Conservation (phyloP, 768 basidiomycete genomes). For the Russula virescens region DNA sequence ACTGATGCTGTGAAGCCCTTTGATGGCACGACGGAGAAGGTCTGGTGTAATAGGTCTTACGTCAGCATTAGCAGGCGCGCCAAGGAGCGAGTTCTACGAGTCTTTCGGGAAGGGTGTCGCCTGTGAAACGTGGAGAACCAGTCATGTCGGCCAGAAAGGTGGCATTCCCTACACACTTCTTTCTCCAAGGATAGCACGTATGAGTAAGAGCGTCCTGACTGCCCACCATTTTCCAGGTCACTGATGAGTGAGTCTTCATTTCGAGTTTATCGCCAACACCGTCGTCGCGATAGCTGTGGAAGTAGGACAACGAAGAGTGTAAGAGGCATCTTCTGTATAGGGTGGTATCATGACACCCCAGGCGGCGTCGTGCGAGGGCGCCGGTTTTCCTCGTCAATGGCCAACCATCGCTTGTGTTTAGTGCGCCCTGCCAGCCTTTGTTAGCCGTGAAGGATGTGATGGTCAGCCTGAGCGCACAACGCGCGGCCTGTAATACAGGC, state of each 20-base stretch:
- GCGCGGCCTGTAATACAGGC: no score
- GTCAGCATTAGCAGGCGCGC: slow-evolving; percentile 44
- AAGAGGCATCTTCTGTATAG: no score
- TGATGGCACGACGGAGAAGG: slow-evolving; percentile 54
- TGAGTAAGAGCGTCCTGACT: slow-evolving; percentile 82
- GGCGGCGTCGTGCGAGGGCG: no score
- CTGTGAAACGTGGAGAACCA: slow-evolving; percentile 37
- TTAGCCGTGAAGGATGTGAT: no score
- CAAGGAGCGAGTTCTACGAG: slow-evolving; percentile 79
- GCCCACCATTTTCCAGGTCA: slow-evolving; percentile 88
- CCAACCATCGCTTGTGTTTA: no score
- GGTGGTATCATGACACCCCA: no score
- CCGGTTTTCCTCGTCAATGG: no score
- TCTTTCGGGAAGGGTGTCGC: slow-evolving; percentile 88
- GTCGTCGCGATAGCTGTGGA: slow-evolving; percentile 42
- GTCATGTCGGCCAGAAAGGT: background rate
- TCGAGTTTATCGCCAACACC: slow-evolving; percentile 94
- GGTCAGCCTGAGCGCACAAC: no score
- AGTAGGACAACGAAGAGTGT: slow-evolving; percentile 26
- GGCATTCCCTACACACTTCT: no score
- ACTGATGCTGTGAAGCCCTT: slow-evolving; percentile 37
- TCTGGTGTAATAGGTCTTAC: slow-evolving; percentile 33
- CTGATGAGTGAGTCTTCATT: slow-evolving; percentile 86
- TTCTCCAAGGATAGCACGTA: slow-evolving; percentile 37
- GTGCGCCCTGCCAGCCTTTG: no score